Base-by-base conservation (phyloP, 495 filamentous ascomycete species). In the Aspergillus nidulans region DNA sequence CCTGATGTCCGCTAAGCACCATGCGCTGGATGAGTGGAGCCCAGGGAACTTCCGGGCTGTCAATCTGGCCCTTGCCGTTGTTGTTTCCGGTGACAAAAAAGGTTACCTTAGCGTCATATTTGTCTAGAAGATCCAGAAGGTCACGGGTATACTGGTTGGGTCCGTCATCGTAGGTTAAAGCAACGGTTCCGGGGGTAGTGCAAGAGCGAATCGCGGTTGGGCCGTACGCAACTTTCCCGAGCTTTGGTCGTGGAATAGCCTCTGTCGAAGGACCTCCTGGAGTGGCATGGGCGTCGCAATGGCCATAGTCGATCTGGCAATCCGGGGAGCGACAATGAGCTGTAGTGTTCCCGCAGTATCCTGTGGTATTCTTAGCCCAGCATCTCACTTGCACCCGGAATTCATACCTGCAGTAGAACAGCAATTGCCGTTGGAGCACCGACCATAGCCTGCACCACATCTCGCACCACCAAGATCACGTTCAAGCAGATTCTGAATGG, bases 11-110 rank as follows among this genome's bases (percentile, higher is more conserved):
- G 47, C 76, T 77, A 40, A 69, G 69, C 56, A 76, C 67, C 85
- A 85, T 90, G 56, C 88, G 85, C 72, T 81, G 65, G 40, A 94
- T 86, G 34, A 90, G 72, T 8, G 73, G 63, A 18, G 75, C 75
- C 74, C 82, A 89, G 2, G 77, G 77, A 20, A 76, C 76, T 5
- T 67, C 63, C 0, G 77, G 74, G 53, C 80, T 79, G 56, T 91
- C 87, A 41, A 91, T 87, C 47, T 77, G 62, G 8, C 87, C 87
- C 62, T 90, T 91, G 57, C 82, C 83, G 19, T 85, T 71, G 61
- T 89, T 91, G 71, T 82, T 83, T 7, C 89, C 89, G 1, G 84
- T 89, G 43, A 92, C 75, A 66, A 91, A 92, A 64, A 92, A 92
- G 0, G 89, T 92, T 0, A 83, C 89, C 48, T 85, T 88, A 18